A percentile compares a stretch with the other conserved stretches of the same genome.
Conservation (phyloP, 2,329 filamentous ascomycete genomes). For the Acrocalymma vagum region DNA sequence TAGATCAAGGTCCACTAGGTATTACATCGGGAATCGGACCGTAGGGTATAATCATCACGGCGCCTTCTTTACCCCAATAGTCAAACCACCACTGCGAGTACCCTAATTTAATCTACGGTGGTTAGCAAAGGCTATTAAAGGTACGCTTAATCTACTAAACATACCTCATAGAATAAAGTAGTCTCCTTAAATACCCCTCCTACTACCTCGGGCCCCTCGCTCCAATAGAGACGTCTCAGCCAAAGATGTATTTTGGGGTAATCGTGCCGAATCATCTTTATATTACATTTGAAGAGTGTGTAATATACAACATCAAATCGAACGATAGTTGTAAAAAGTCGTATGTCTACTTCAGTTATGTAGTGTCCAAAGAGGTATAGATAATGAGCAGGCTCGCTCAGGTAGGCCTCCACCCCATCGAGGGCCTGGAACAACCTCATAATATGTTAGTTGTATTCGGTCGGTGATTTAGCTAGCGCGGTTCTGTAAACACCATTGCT, state of each 20-base stretch:
- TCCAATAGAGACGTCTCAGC: conserved; percentile 87
- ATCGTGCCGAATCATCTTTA: conserved; percentile 82
- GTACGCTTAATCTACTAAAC: neutral
- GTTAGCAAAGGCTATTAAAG: conserved; percentile 7
- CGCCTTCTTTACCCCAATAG: too few relatives aligned
- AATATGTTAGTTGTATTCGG: conserved; percentile 82
- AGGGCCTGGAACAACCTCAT: conserved; percentile 76
- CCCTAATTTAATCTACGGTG: conserved; percentile 34
- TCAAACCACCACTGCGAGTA: too few relatives aligned
- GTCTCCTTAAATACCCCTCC: conserved; percentile 39
- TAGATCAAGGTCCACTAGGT: too few relatives aligned
- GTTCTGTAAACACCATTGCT: conserved; percentile 67
- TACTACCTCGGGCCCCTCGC: conserved; percentile 44
- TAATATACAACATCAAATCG: conserved; percentile 64
- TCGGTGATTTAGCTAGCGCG: conserved; percentile 85
- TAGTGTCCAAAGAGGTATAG: conserved; percentile 78
- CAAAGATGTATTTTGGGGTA: conserved; percentile 83
- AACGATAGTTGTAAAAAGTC: conserved; percentile 65
- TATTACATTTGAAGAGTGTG: conserved; percentile 76
- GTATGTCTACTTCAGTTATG: conserved; percentile 58
- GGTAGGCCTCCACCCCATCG: conserved; percentile 77
- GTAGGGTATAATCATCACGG: too few relatives aligned
- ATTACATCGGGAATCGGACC: too few relatives aligned
- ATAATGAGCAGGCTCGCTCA: conserved; percentile 59
- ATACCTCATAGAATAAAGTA: conserved; percentile 36